Evolutionary conservation across 768 basidiomycete species (phyloP), one percentile per base, ranked within the genome.

Genomic region (Boletellus sp.): DNA sequence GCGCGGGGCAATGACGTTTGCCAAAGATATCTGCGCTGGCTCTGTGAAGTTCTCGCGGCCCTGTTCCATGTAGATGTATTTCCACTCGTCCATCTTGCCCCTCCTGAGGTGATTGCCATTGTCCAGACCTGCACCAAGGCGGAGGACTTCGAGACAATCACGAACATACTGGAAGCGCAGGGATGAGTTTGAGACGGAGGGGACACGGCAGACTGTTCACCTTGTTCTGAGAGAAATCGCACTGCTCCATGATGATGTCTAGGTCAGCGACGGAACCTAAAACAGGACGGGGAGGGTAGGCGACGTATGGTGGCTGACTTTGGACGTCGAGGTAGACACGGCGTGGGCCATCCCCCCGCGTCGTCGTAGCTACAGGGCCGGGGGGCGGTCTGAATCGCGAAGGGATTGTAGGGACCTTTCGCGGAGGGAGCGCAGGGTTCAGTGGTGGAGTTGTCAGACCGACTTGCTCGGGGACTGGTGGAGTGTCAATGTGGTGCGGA

Each of bases 81-180:
- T 87, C 90, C 90, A 95, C 45, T 85, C 78, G 55, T 89, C 83
- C 65, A 85, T 75, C 57, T 81, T 83, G 1, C 85, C 88, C 56
- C 93, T 75, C 54, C 91, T 75, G 26, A 91, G 67, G 17, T 83
- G 79, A 37, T 81, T 82, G 13, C 83, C 86, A 44, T 87, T 85
- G 64, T 99, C 94, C 39, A 98, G 77, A 15, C 91, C 88, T 7
- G 79, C 90, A 3, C 94, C 95, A 12, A 94, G 73, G n/a, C 95
- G 82, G 23, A 99, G 78, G 39, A 95, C 85, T 68, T 98, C 94
- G 35, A 99, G 75, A 61, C 96, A 99, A 65, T 98, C 96, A 35
- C 95, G 84, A n/a, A 98, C 95, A 71, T 90, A 94, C 90, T 96
- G 63, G 19, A 26, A 39, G 22, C 31, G 40, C 23, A 22, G 39